A percentile compares a stretch with the other conserved stretches of the same genome.
Evolutionary conservation across 2,329 filamentous ascomycete genomes (phyloP).

Genomic region (Beauveria asiatica): DNA sequence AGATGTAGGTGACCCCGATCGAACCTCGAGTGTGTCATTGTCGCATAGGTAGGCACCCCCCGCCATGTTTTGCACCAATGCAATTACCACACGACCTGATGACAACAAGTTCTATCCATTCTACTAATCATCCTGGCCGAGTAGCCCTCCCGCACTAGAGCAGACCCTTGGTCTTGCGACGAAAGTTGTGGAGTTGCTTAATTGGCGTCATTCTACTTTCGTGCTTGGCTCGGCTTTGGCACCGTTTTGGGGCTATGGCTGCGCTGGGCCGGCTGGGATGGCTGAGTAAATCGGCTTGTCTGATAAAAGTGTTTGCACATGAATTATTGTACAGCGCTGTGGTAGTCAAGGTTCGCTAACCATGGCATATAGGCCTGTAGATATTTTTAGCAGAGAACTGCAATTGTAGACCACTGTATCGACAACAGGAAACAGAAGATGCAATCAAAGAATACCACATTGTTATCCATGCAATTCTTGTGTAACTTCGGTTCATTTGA

Average conservation of each 20-base stretch:
- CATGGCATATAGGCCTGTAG: neutral
- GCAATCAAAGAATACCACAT: neutral
- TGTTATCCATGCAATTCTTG: neutral
- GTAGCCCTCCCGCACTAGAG: conserved; percentile 66
- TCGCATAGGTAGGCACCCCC: conserved; percentile 1
- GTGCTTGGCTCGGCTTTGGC: conserved; percentile 36
- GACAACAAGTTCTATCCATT: conserved; percentile 62
- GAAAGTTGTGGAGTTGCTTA: conserved; percentile 68
- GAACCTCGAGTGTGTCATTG: neutral
- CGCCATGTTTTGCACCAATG: neutral
- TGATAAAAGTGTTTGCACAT: conserved; percentile 31
- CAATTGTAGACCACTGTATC: neutral
- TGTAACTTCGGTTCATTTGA: too few relatives aligned
- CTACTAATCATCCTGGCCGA: conserved; percentile 60
- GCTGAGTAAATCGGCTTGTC: conserved; percentile 64
- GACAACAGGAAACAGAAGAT: neutral
- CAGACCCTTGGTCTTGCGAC: conserved; percentile 33
- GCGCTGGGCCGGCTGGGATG: conserved; percentile 48
- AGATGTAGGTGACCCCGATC: neutral
- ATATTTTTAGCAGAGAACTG: neutral
- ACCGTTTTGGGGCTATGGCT: conserved; percentile 45
- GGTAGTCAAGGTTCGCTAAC: conserved; percentile 3
- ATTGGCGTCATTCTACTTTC: conserved; percentile 51
- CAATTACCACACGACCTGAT: conserved; percentile 23
- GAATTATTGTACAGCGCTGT: neutral